Base-by-base conservation (phyloP, 352 stramenopile species). In the Phytophthora multivora region DNA sequence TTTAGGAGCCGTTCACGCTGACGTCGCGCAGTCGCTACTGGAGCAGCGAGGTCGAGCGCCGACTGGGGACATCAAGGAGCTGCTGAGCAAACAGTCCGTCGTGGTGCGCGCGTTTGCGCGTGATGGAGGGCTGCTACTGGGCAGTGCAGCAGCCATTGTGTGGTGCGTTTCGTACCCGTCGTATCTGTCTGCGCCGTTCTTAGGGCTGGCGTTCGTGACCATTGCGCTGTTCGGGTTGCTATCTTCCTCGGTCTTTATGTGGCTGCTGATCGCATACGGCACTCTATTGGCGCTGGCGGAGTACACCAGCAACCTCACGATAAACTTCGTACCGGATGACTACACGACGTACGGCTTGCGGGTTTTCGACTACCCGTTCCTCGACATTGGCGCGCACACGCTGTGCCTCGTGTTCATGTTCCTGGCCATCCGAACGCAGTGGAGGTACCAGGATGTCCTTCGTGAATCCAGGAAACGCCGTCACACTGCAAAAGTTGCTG, bases 81-180 rank as follows among this genome's bases (percentile, higher is more conserved):
- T 91, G 18, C 51, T 95, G 25, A 79, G 63, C 26, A 78, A 80
- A 12, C 82, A 93, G 26, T 83, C 85, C 2, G 81, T 94, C 48
- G 53, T 78, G 0, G 75, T 86, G 6, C 76, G 83, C 19, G 69
- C 88, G 3, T 92, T 96, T 54, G 60, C 89, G 0, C 67, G 79
- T 10, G 85, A 93, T 31, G 85, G 85, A 38, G 83, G 85, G 1
- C 64, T 88, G 16, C 48, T 96, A 15, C 58, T 92, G 2, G 83
- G 79, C 13, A 89, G 83, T 55, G 79, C 73, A 36, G 83, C 75
- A 15, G 79, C 81, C 1, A 90, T 90, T 38, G 69, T 81, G 11
- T 92, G 83, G 83, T 89, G 81, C 54, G 83, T 92, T 0, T 92
- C 83, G 31, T 96, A 96, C 43, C 87, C 87, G 41, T 94, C 87